phyloP scores from a whole-genome alignment of 805 yeast genomes.

The Saccharomycopsis fibuligera region DNA sequence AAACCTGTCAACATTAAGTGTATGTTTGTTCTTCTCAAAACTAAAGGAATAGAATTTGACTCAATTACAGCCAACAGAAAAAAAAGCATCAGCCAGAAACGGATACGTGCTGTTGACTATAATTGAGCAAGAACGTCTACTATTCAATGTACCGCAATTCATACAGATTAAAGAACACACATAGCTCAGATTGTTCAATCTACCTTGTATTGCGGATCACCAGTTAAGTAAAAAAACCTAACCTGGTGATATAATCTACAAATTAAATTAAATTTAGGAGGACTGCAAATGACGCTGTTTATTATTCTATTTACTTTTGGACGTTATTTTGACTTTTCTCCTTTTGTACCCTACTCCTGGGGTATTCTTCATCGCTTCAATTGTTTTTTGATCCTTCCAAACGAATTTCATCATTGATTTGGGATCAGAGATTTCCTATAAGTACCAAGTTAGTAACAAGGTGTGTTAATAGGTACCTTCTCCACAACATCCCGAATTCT shows the following conservation, averaged over 20 bases:
- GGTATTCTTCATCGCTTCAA: not conserved
- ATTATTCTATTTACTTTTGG: not conserved
- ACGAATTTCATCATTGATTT: not conserved
- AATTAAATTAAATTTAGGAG: not conserved
- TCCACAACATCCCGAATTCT: slow-evolving; percentile 6
- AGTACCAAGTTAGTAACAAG: slow-evolving; percentile 10
- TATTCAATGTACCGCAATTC: slow-evolving; percentile 1
- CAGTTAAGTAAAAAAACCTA: not conserved
- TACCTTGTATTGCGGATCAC: not conserved
- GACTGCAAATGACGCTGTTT: not conserved
- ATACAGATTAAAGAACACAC: slow-evolving; percentile 3
- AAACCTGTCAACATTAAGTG: no score
- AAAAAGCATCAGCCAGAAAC: no score
- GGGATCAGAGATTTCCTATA: slow-evolving; percentile 4
- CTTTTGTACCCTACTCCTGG: not conserved
- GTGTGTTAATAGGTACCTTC: slow-evolving; percentile 6
- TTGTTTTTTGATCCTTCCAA: slow-evolving; percentile 4
- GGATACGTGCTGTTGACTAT: no score
- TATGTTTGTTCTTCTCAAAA: no score
- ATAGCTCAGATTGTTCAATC: slow-evolving; percentile 4
- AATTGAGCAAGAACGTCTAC: no score
- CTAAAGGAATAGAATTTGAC: no score
- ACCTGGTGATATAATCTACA: not conserved
- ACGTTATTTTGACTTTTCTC: not conserved
- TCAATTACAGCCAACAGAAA: no score